phyloP scores from a whole-genome alignment of 371 early-diverging fungal species.

The Rhizopus stolonifer region DNA sequence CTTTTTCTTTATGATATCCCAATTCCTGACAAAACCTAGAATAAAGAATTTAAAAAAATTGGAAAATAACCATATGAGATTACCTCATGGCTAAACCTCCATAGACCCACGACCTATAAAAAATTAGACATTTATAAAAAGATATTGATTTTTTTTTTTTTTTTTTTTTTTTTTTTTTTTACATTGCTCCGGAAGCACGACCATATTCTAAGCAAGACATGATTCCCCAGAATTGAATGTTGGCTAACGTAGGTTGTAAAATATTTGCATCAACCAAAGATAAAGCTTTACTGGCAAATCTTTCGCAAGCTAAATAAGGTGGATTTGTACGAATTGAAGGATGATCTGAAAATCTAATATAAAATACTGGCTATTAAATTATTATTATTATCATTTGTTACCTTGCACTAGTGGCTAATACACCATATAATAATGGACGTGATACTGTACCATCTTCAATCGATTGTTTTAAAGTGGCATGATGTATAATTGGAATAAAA shows the following conservation, averaged over 20 bases:
- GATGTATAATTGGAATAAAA: constrained; percentile 57
- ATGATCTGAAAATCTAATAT: constrained; percentile 40
- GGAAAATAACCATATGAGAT: background rate
- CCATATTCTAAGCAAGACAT: constrained; percentile 62
- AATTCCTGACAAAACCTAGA: constrained; percentile 58
- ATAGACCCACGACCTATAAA: constrained; percentile 62
- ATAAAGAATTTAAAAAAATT: background rate
- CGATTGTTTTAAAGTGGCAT: constrained; percentile 23
- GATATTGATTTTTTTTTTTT: constrained; percentile 1
- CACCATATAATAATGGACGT: constrained; percentile 38
- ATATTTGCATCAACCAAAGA: constrained; percentile 37
- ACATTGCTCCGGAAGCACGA: constrained; percentile 56
- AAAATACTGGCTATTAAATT: background rate
- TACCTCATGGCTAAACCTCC: constrained; percentile 60
- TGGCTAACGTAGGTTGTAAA: constrained; percentile 54
- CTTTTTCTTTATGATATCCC: constrained; percentile 59
- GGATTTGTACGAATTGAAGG: constrained; percentile 42
- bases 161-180: constrained; percentile 7
- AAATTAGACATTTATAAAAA: too few relatives aligned
- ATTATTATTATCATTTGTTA: constrained; percentile 1
- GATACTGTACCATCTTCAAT: constrained; percentile 37
- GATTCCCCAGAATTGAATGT: constrained; percentile 59
- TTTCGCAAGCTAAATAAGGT: constrained; percentile 46
- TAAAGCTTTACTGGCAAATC: constrained; percentile 43
- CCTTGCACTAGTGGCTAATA: constrained; percentile 48